A percentile compares a stretch with the other conserved stretches of the same genome.
These are phyloP conservation scores for Calonectria ilicicola DNA, from an alignment of 2,329 filamentous ascomycete genomes.

Conservation along the genomic window DNA sequence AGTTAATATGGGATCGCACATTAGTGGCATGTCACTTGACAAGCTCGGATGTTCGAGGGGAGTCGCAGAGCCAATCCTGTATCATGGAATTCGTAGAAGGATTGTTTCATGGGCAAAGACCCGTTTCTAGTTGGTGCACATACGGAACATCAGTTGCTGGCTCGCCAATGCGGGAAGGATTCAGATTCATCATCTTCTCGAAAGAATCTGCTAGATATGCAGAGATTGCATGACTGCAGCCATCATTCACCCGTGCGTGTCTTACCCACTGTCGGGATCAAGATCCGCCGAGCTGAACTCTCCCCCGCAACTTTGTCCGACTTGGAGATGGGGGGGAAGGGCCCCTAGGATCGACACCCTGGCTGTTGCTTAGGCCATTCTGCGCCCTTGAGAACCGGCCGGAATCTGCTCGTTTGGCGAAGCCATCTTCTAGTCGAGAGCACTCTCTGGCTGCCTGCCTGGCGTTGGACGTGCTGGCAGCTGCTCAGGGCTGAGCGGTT, in stretches of 20 bases:
- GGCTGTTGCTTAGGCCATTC: neutral
- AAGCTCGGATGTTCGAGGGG: neutral
- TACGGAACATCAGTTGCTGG: neutral
- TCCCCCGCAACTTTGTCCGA: constrained; percentile 6
- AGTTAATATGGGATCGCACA: constrained; percentile 1
- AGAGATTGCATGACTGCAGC: neutral
- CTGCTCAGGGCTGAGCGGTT: neutral
- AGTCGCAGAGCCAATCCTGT: neutral
- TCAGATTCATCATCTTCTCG: neutral
- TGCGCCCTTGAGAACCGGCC: neutral
- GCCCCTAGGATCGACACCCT: neutral
- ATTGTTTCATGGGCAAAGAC: neutral
- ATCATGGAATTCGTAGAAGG: neutral
- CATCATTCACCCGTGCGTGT: neutral
- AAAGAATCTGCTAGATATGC: neutral
- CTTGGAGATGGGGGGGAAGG: neutral
- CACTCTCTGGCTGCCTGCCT: neutral
- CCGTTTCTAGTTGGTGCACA: neutral
- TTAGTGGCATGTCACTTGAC: constrained; percentile 2
- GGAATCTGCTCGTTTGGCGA: constrained; percentile 9
- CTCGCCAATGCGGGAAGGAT: neutral
- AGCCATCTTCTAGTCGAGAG: neutral
- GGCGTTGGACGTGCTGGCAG: constrained; percentile 1
- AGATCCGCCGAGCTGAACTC: constrained; percentile 6
- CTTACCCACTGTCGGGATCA: constrained; percentile 3